These are phyloP conservation scores for Plasmopara muralis DNA, from an alignment of 352 stramenopile genomes.

Conservation along the genomic window DNA sequence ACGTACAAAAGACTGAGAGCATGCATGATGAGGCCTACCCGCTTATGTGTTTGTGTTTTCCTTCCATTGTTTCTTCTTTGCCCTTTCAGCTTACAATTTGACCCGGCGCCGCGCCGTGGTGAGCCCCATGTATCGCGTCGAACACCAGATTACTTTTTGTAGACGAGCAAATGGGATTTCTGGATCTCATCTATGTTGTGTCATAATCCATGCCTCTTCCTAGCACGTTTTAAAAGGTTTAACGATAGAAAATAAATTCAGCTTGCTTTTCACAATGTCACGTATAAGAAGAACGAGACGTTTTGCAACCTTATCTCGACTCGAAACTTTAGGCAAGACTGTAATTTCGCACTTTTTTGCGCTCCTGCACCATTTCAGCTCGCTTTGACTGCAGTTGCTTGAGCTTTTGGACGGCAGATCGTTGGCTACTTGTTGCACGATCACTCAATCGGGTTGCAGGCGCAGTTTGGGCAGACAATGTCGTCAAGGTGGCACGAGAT, in stretches of 20 bases:
- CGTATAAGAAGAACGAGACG: not conserved
- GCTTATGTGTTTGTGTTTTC: too few species aligned
- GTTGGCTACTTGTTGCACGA: slow-evolving; percentile 57
- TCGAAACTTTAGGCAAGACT: slow-evolving; percentile 24
- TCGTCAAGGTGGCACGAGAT: slow-evolving; percentile 29
- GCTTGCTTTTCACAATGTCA: slow-evolving; percentile 10
- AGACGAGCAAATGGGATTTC: slow-evolving; percentile 21
- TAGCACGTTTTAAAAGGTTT: slow-evolving; percentile 6
- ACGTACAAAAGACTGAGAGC: slow-evolving; percentile 19
- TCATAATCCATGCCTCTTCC: slow-evolving; percentile 15
- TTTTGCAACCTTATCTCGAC: not conserved
- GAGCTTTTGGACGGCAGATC: slow-evolving; percentile 53
- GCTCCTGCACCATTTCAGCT: slow-evolving; percentile 66
- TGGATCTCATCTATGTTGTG: slow-evolving; percentile 16
- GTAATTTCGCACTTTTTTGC: slow-evolving; percentile 80
- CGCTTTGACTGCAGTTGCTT: slow-evolving; percentile 67
- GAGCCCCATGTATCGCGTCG: slow-evolving; percentile 90
- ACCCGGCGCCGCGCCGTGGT: slow-evolving; percentile 89
- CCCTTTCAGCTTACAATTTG: slow-evolving; percentile 87
- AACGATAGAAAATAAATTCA: slow-evolving; percentile 28
- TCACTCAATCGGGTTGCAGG: slow-evolving; percentile 29
- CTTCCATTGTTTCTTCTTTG: too few species aligned
- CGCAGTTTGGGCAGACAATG: slow-evolving; percentile 16
- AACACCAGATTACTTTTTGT: slow-evolving; percentile 95
- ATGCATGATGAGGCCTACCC: too few species aligned